Base-by-base conservation (phyloP, 2,329 filamentous ascomycete species). In the Pseudomassariella vexata region DNA sequence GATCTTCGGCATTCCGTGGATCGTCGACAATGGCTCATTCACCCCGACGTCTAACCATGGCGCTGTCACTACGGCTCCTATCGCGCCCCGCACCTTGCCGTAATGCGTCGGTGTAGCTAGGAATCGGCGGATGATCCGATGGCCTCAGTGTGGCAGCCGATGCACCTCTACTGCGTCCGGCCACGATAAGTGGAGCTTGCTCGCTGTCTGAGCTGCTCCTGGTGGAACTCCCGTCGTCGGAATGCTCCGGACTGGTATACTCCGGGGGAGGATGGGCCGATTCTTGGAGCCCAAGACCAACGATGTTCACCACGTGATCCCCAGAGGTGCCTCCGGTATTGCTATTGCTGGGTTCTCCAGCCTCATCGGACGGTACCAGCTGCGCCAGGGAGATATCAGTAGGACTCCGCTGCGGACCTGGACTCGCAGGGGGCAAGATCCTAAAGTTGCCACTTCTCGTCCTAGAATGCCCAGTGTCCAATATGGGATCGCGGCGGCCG, bases 311-410 rank as follows among this genome's bases (percentile, higher is more conserved):
- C 34, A 55, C 61, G 28, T 62, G 53, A 35, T 65, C 50, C 39
- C 53, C 62, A 42, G 45, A 50, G 15, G 43, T 37, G 11, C 38
- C 48, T 22, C 50, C 51, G 24, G 49, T 52, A 23, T 60, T 56
- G 26, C 49, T 45, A 47, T 53, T 67, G 47, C 82, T 84, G 16
- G 76, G 71, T 36, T 88, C 85, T 50, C 87, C 85, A n/a, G 69
- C 75, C 35, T 79, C 73, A 45, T 89, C 82, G 40, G 63, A 68
- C 3, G 73, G 83, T 26, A 85, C 80, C 32, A 95, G 72, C 49
- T 90, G 87, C 18, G 89, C 85, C 28, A 98, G 74, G 7, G 89
- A 95, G 44, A 98, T 98, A 56, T 96, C 92, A 9, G 92, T 96
- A 7, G 92, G 89, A 50, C 86, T 94, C 46, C 90, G 76, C 39